These are phyloP conservation scores for Coniochaeta sp. DNA, from an alignment of 2,329 filamentous ascomycete genomes.

Conservation along the genomic window DNA sequence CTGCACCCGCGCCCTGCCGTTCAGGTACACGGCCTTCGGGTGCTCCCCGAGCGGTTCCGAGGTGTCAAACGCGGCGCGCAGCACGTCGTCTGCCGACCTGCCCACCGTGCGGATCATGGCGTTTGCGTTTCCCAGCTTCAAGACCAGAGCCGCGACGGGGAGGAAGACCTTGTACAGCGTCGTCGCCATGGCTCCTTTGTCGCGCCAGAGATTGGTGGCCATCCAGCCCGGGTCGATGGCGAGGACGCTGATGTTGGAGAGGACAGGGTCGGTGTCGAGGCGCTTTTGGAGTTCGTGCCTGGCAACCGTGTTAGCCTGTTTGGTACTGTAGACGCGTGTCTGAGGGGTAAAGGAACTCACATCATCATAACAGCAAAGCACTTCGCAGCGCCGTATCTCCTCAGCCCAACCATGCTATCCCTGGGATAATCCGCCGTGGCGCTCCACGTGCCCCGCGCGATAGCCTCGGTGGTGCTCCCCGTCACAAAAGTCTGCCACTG, in stretches of 20 bases:
- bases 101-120: constrained; percentile 16
- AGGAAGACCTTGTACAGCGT: constrained; percentile 10
- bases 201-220: constrained; percentile 14
- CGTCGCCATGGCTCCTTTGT: constrained; percentile 8
- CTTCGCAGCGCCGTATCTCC: constrained; percentile 25
- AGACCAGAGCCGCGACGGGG: constrained; percentile 10
- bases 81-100: constrained; percentile 22
- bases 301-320: neutral
- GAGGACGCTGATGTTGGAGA: constrained; percentile 21
- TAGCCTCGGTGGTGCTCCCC: constrained; percentile 10
- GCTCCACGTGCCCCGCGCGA: constrained; percentile 21
- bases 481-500: constrained; percentile 19
- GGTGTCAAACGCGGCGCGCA: constrained; percentile 20
- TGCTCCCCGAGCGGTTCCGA: too few species aligned
- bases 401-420: constrained; percentile 15
- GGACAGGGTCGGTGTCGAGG: constrained; percentile 17
- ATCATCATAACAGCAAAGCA: constrained; percentile 25
- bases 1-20: constrained; percentile 15
- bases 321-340: neutral
- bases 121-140: constrained; percentile 13
- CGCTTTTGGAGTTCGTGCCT: constrained; percentile 22
- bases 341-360: constrained; percentile 11
- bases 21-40: constrained; percentile 26
- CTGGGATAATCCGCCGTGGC: constrained; percentile 14
- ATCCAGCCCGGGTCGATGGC: constrained; percentile 27